phyloP scores from a whole-genome alignment of 805 yeast species.

The Lachancea fermentati region DNA sequence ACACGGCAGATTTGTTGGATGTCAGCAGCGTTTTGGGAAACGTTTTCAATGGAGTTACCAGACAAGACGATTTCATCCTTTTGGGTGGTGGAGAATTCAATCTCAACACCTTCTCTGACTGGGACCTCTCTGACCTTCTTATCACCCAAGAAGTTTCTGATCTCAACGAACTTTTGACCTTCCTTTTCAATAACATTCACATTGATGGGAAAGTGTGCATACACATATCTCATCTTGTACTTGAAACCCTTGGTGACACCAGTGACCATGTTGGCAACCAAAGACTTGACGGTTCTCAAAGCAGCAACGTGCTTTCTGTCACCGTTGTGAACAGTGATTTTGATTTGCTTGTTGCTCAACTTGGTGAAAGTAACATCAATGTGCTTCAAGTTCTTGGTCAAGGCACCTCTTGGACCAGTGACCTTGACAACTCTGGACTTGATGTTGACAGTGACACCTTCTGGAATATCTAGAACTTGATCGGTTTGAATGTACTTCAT shows the following conservation, averaged over 20 bases:
- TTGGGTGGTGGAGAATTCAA: conserved; percentile 72
- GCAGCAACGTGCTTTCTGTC: conserved; percentile 99
- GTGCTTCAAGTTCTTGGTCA: conserved; percentile 87
- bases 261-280: conserved; percentile 87
- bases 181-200: conserved; percentile 85
- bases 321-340: conserved; percentile 94
- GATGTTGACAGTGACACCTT: conserved; percentile 86
- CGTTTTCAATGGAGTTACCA: conserved; percentile 97
- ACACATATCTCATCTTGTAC: conserved; percentile 99
- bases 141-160: conserved; percentile 99
- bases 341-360: conserved; percentile 64
- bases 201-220: conserved; percentile 99
- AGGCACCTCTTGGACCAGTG: conserved; percentile 96
- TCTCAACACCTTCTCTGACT: conserved; percentile 83
- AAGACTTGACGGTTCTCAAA: conserved; percentile 95
- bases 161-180: conserved; percentile 72
- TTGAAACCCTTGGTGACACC: conserved; percentile 99
- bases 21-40: conserved; percentile 98
- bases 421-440: conserved; percentile 87
- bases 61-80: conserved; percentile 91
- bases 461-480: conserved; percentile 80
- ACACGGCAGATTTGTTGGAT: conserved; percentile 97
- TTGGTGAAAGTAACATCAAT: conserved; percentile 90
- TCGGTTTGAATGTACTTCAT: conserved; percentile 88
- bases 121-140: conserved; percentile 88